Percentiles rank a stretch among this genome's conserved stretches.
Conservation (phyloP, 192 early-diverging fungal species). For the Coemansia sp. region DNA sequence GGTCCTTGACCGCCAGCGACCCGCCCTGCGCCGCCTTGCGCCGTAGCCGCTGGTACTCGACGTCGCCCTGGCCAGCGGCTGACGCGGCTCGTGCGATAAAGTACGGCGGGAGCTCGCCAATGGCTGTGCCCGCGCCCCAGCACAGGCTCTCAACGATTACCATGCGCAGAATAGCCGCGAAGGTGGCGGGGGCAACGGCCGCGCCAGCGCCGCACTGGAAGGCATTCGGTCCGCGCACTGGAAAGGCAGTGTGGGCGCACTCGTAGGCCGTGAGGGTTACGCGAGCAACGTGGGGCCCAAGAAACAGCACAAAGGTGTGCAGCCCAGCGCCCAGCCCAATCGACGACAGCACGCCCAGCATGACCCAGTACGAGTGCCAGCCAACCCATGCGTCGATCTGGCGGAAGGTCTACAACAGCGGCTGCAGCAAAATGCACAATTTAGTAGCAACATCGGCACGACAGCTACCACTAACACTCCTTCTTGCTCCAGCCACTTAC, state of each 20-base stretch:
- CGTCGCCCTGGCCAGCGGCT: constrained; percentile 39
- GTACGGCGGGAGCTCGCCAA: constrained; percentile 95
- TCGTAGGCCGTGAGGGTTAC: constrained; percentile 89
- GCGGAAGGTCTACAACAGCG: constrained; percentile 13
- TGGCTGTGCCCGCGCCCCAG: constrained; percentile 92
- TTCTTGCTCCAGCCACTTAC: constrained; percentile 5
- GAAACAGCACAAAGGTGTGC: constrained; percentile 94
- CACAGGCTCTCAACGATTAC: constrained; percentile 82
- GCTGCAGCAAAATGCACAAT: neutral
- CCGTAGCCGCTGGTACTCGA: constrained; percentile 46
- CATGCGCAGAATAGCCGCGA: constrained; percentile 69
- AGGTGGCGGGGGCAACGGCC: constrained; percentile 42
- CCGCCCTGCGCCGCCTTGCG: constrained; percentile 26
- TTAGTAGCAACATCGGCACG: neutral
- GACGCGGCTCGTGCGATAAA: constrained; percentile 84
- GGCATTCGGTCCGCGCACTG: constrained; percentile 69
- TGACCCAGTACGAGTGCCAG: constrained; percentile 92
- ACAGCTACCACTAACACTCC: neutral
- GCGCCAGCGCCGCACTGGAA: constrained; percentile 33
- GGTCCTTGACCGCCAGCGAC: constrained; percentile 67
- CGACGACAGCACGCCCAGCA: constrained; percentile 86
- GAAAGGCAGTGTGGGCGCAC: constrained; percentile 74
- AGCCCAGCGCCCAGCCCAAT: constrained; percentile 93
- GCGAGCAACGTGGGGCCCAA: constrained; percentile 90
- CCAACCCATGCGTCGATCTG: constrained; percentile 62